These are phyloP conservation scores for Anacardium occidentale DNA, from an alignment of 345 rosid species.

Conservation along the genomic window DNA sequence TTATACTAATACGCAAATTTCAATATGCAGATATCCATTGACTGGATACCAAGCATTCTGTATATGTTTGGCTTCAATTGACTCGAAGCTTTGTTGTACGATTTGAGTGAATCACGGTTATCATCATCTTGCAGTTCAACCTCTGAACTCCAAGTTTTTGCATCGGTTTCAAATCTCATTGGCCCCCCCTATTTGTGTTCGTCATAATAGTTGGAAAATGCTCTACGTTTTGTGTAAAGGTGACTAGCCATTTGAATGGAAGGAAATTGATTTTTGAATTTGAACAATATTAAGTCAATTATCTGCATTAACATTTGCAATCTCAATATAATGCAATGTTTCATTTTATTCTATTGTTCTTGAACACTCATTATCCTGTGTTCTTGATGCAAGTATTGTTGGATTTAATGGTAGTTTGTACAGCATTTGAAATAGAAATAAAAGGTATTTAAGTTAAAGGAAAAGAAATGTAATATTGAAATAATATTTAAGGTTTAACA, in stretches of 20 bases:
- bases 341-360: too few species aligned
- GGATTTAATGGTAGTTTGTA: too few species aligned
- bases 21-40: constrained; percentile 65
- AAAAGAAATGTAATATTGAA: too few species aligned
- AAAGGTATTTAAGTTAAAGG: too few species aligned
- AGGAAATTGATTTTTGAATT: neutral
- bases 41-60: constrained; percentile 85
- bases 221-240: neutral
- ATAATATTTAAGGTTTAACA: too few species aligned
- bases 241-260: neutral
- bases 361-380: too few species aligned
- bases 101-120: constrained; percentile 32
- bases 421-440: too few species aligned
- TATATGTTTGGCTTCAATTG: constrained; percentile 87
- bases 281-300: too few species aligned
- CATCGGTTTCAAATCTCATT: neutral
- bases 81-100: constrained; percentile 84
- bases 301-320: too few species aligned
- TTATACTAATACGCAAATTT: neutral
- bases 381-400: too few species aligned
- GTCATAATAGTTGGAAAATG: neutral
- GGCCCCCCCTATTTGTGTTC: too few species aligned
- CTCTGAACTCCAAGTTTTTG: constrained; percentile 37
- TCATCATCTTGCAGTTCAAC: constrained; percentile 39
- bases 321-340: too few species aligned